Conservation (phyloP, 306 rosid genomes). For the Cucurbita ficifolia region DNA sequence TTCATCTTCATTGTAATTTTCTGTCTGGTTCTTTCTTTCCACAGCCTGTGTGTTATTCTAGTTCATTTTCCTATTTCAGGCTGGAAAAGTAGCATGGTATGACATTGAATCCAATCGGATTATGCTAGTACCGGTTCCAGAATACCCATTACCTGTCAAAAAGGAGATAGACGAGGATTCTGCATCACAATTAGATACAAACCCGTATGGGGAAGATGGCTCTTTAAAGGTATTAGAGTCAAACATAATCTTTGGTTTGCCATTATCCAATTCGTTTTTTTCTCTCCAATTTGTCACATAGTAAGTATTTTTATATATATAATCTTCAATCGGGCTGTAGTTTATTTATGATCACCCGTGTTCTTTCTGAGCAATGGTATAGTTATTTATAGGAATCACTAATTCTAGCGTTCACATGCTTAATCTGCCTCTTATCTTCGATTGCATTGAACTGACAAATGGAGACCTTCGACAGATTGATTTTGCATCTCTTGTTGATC, state of each 20-base stretch:
- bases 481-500: slow-evolving; percentile 34
- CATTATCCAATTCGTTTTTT: neutral
- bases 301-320: neutral
- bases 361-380: neutral
- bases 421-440: neutral
- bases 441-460: slow-evolving; percentile 14
- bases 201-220: slow-evolving; percentile 66
- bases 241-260: neutral
- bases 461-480: slow-evolving; percentile 25
- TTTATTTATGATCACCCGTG: neutral
- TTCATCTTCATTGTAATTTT: slow-evolving; percentile 12
- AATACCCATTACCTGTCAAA: slow-evolving; percentile 53
- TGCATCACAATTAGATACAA: slow-evolving; percentile 27
- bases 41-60: slow-evolving; percentile 1
- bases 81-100: slow-evolving; percentile 49
- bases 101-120: slow-evolving; percentile 40
- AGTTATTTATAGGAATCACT: neutral
- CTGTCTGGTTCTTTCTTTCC: neutral
- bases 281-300: neutral
- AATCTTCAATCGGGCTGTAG: neutral
- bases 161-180: slow-evolving; percentile 36
- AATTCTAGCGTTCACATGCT: neutral
- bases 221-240: slow-evolving; percentile 56
- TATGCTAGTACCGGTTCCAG: slow-evolving; percentile 41
- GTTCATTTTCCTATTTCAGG: slow-evolving; percentile 34